Evolutionary conservation across 2,329 filamentous ascomycete species (phyloP).

Genomic region (Penicillium sp.): DNA sequence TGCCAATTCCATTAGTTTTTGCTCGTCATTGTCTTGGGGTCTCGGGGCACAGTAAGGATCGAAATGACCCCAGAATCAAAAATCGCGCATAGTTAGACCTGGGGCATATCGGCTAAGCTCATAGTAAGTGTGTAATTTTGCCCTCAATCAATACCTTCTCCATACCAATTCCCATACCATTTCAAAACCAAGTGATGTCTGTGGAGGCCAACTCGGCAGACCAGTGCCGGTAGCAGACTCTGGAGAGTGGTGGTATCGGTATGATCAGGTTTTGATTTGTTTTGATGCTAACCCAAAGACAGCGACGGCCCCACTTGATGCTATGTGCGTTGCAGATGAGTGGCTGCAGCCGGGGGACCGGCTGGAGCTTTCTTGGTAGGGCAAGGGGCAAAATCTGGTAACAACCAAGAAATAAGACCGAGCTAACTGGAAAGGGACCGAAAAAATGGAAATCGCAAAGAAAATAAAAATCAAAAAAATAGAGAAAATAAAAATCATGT

Average conservation of each 20-base stretch:
- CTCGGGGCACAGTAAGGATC: slow-evolving; percentile 7
- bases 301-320: background rate
- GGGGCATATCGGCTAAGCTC: slow-evolving; percentile 17
- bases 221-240: slow-evolving; percentile 18
- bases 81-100: slow-evolving; percentile 30
- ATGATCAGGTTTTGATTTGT: slow-evolving; percentile 3
- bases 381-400: slow-evolving; percentile 16
- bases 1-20: slow-evolving; percentile 14
- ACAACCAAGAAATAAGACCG: background rate
- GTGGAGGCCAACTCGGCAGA: slow-evolving; percentile 24
- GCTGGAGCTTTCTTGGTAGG: slow-evolving; percentile 10
- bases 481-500: slow-evolving; percentile 1
- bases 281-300: slow-evolving; percentile 1
- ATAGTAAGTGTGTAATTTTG: slow-evolving; percentile 5
- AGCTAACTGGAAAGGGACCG: background rate
- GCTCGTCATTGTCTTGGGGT: slow-evolving; percentile 7
- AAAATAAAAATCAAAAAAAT: slow-evolving; percentile 1
- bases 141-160: background rate
- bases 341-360: slow-evolving; percentile 6
- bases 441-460: background rate
- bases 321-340: background rate
- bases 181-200: background rate
- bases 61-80: slow-evolving; percentile 13
- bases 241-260: slow-evolving; percentile 4
- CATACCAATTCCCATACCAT: slow-evolving; percentile 2